Conservation (phyloP, 345 rosid species). For the Leavenworthia alabamica region DNA sequence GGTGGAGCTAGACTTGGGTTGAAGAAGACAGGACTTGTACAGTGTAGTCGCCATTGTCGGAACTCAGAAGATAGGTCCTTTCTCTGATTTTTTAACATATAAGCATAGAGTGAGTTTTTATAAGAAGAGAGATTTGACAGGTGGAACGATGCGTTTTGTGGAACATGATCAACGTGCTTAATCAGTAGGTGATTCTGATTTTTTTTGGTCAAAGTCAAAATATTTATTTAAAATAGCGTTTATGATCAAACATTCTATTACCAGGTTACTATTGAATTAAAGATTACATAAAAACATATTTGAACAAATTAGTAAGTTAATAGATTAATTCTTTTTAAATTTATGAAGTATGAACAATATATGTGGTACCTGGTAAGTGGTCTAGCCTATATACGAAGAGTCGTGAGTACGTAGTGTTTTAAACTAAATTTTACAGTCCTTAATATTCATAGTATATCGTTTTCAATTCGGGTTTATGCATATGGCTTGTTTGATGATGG, state of each 20-base stretch:
- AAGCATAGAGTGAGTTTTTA: conserved; percentile 1
- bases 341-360: background rate
- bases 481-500: background rate
- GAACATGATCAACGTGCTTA: conserved; percentile 27
- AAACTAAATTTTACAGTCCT: background rate
- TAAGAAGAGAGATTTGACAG: conserved; percentile 14
- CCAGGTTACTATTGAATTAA: no score
- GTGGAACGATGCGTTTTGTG: conserved; percentile 29
- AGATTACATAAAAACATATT: background rate
- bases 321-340: background rate
- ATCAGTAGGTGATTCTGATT: conserved; percentile 20
- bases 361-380: background rate
- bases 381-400: background rate
- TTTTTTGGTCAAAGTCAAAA: conserved; percentile 12
- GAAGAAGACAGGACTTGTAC: conserved; percentile 27
- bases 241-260: background rate
- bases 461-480: background rate
- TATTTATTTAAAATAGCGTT: conserved; percentile 1
- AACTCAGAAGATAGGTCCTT: background rate
- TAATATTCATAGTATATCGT: background rate
- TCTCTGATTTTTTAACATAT: conserved; percentile 8
- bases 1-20: conserved; percentile 23
- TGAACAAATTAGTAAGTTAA: background rate
- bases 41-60: conserved; percentile 35
- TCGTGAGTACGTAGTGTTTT: background rate